Base-by-base conservation (phyloP, 1,139 yeast genomes). In the Kurtzmaniella quercitrusa region DNA sequence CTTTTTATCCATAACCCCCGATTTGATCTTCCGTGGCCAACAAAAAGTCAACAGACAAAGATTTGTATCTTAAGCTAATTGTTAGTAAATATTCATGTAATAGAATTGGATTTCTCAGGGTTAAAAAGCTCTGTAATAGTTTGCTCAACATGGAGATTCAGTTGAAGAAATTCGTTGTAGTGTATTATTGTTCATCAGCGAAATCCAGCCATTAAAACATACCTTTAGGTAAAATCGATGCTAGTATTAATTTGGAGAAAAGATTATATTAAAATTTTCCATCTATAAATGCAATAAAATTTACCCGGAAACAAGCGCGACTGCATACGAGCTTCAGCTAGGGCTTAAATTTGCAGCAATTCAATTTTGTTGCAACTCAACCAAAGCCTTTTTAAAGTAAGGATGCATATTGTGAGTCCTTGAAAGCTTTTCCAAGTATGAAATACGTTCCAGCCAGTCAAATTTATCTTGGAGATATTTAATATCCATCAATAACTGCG, bases 51-150 rank as follows among this genome's bases (percentile, higher is more conserved):
- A 7, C 11, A 7, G 15, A 11, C n/a, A 11, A 12, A 17, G 14
- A 23, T 14, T n/a, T n/a, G n/a, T n/a, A n/a, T n/a, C n/a, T n/a
- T n/a, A n/a, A n/a, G n/a, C n/a, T n/a, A n/a, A n/a, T 41, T 33
- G 44, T 41, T 41, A 41, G 44, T 41, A 33, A 16, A 3, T 14
- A 6, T 20, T 35, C 26, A 7, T 6, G 21, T 21, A 19, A 28
- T n/a, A 36, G 12, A 17, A 41, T 17, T 21, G 23, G 34, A 33
- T 18, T 8, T 42, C 52, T 78, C 84, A 78, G 84, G 73, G 82
- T 78, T 78, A 78, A 78, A 78, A 78, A 78, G 84, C 84, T 78
- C 84, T 77, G 82, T 69, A 67, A 72, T 66, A 66, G 61, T 66
- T 73, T 60, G 61, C 55, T 76, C 80, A 71, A 74, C 82, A 76